These are phyloP conservation scores for Rhipidocladum racemiflorum DNA, from an alignment of 176 grass and related monocot species.

Conservation along the genomic window DNA sequence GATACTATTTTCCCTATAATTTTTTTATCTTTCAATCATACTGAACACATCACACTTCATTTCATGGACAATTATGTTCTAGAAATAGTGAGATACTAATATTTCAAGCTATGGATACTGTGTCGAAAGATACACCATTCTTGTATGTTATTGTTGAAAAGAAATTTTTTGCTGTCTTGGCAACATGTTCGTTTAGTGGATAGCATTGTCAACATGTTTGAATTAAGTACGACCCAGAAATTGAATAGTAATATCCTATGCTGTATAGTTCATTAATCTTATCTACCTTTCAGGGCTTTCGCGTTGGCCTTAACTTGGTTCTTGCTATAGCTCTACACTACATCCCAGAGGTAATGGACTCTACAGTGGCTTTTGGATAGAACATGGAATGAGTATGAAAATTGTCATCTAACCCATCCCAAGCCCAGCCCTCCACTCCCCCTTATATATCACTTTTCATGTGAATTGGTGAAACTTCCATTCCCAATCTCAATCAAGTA, in stretches of 20 bases:
- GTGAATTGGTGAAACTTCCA: conserved; percentile 8
- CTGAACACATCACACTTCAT: not conserved
- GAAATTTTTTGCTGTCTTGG: not conserved
- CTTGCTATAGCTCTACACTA: conserved; percentile 96
- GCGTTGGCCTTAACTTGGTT: conserved; percentile 85
- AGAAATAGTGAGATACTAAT: not conserved
- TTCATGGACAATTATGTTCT: not conserved
- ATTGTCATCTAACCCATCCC: not conserved
- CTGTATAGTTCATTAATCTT: not conserved
- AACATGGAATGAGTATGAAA: not conserved
- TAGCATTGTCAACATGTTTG: not conserved
- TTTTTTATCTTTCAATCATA: not conserved
- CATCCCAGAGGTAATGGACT: conserved; percentile 80
- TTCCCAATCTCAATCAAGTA: not conserved
- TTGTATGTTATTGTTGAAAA: not conserved
- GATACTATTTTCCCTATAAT: not conserved
- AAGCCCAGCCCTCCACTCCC: not conserved
- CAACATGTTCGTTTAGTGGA: not conserved
- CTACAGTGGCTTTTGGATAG: not conserved
- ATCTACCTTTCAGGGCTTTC: conserved; percentile 57
- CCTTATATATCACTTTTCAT: not conserved
- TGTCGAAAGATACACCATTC: not conserved
- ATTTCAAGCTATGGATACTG: not conserved
- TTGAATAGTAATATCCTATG: not conserved
- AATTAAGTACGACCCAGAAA: conserved; percentile 2